Percentiles rank a stretch among this genome's conserved stretches.
Conservation (phyloP, 495 filamentous ascomycete genomes). For the Podospora sp. region DNA sequence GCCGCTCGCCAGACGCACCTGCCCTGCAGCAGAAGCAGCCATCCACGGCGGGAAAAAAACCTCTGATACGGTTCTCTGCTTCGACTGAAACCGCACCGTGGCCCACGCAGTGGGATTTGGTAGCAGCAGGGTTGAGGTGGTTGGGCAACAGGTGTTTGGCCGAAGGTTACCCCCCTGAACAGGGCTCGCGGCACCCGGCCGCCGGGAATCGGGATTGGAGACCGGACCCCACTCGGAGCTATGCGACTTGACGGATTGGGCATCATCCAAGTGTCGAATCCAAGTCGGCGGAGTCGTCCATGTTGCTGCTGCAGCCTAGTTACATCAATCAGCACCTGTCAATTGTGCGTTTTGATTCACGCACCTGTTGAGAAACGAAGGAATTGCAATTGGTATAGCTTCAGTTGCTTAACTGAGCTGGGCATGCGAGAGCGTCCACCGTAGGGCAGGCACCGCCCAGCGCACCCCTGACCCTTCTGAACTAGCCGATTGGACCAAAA, state of each 20-base stretch:
- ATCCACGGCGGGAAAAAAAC: not conserved
- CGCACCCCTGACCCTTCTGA: not conserved
- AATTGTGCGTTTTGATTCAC: not conserved
- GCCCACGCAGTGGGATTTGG: not conserved
- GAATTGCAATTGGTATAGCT: not conserved
- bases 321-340: constrained; percentile 8
- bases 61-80: not conserved
- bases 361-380: not conserved
- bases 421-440: not conserved
- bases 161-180: not conserved
- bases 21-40: not conserved
- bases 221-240: constrained; percentile 13
- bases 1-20: not conserved
- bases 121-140: not conserved
- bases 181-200: not conserved
- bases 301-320: not conserved
- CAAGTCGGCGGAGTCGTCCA: not conserved
- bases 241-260: not conserved
- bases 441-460: not conserved
- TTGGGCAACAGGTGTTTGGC: not conserved
- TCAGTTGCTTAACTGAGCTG: not conserved
- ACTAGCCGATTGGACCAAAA: not conserved
- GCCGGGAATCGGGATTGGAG: not conserved
- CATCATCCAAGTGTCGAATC: not conserved
- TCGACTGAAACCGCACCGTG: not conserved